Percentiles rank a stretch among this genome's conserved stretches.
Conservation (phyloP, 257 asterid species). For the Sherardia arvensis region DNA sequence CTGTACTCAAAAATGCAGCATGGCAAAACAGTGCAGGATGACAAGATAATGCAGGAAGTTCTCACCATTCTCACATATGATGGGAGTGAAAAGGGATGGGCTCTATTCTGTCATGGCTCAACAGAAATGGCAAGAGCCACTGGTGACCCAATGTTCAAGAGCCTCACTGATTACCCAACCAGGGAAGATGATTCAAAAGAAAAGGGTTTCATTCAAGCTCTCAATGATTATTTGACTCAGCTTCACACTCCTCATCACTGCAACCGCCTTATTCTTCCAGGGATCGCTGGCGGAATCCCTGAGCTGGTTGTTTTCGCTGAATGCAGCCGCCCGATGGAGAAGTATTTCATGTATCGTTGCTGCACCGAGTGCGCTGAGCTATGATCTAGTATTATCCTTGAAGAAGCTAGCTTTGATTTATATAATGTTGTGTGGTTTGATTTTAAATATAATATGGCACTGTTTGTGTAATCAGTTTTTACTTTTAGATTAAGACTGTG, state of each 20-base stretch:
- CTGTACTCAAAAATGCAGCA: constrained; percentile 52
- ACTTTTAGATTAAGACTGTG: background rate
- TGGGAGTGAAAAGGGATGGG: constrained; percentile 68
- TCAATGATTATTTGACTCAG: constrained; percentile 30
- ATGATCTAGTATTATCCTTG: no score
- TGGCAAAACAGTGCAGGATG: constrained; percentile 33
- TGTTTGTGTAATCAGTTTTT: background rate
- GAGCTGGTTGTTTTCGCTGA: constrained; percentile 70
- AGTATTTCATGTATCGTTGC: constrained; percentile 71
- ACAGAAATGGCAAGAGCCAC: constrained; percentile 51
- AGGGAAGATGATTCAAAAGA: constrained; percentile 42
- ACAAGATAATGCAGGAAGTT: constrained; percentile 48
- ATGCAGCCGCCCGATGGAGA: no score
- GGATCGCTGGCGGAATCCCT: constrained; percentile 50
- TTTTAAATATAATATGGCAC: background rate
- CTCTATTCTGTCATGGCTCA: constrained; percentile 48
- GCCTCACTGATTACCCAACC: constrained; percentile 24
- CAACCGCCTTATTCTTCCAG: constrained; percentile 59
- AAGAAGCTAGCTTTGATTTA: no score
- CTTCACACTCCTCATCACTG: constrained; percentile 55
- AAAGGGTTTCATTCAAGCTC: constrained; percentile 46
- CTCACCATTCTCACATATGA: constrained; percentile 49
- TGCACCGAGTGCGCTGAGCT: constrained; percentile 61
- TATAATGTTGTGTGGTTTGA: constrained; percentile 1
- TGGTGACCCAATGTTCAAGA: constrained; percentile 29